Evolutionary conservation across 1,139 yeast genomes (phyloP), one percentile per base, ranked within the genome.

Genomic region (Wickerhamomyces sp.): DNA sequence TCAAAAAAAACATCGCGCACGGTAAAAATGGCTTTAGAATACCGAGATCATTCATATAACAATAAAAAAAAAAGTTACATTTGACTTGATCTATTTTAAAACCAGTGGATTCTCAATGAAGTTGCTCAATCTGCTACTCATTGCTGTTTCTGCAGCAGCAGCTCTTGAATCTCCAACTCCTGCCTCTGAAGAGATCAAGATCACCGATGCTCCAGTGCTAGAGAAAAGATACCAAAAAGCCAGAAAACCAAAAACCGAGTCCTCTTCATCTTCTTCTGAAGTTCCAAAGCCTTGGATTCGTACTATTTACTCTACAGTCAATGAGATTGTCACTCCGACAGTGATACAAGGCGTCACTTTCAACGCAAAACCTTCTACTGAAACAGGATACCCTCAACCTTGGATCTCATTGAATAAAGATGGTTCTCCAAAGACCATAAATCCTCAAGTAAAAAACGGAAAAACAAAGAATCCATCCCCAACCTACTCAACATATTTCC

Each of bases 311-410:
- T 69, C 71, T 2, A 61, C 73, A 0, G 56, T 70, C 8, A 66
- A 58, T 12, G 94, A 84, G 57, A 69, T 84, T 24, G 92, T 88
- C 28, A 76, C 81, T 0, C 96, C 96, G 13, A 80, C 90, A 0
- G 87, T 86, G 28, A 74, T 87, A 54, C 87, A 76, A 24, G 92
- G 92, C 18, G 86, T 88, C 38, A 85, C 95, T 0, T 81, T 88
- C 56, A 74, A 79, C 42, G 87, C 82, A 12, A 76, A 79, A 53
- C 95, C 95, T 1, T 76, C 86, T 0, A 59, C 56, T 3, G 61
- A 63, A 8, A 76, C 82, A 9, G 76, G 86, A 17, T 68, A 81
- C 46, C 86, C 86, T 13, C 70, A 85, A 44, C 85, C 84, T n/a
- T 88, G 96, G 96, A 68, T 88, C 36, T 74, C 87, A 3, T 68